A percentile compares a stretch with the other conserved stretches of the same genome.
phyloP scores from a whole-genome alignment of 768 basidiomycete species.

The Tylopilus vinaceipallidus region DNA sequence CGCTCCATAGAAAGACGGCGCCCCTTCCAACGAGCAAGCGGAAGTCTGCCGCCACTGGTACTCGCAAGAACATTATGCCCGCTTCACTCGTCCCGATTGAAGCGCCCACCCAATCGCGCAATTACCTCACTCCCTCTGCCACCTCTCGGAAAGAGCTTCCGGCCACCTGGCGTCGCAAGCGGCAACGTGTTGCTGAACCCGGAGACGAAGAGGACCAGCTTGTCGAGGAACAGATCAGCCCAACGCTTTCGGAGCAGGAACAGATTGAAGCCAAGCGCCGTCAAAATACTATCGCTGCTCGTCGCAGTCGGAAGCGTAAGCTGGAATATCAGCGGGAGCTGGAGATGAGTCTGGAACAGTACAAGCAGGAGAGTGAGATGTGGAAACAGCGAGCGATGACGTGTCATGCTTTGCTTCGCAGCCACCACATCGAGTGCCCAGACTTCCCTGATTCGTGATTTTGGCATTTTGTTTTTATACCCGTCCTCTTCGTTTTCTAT shows the following conservation, averaged over 20 bases:
- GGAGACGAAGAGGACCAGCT: slow-evolving; percentile 48
- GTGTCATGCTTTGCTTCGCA: slow-evolving; percentile 49
- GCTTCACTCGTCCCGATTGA: slow-evolving; percentile 63
- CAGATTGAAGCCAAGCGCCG: slow-evolving; percentile 77
- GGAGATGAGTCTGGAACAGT: slow-evolving; percentile 51
- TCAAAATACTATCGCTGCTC: slow-evolving; percentile 84
- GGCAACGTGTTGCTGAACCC: slow-evolving; percentile 46
- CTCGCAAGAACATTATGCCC: slow-evolving; percentile 67
- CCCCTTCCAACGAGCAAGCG: slow-evolving; percentile 23
- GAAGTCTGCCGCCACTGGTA: slow-evolving; percentile 53
- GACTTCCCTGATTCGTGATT: slow-evolving; percentile 38
- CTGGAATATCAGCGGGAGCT: slow-evolving; percentile 64
- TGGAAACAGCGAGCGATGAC: slow-evolving; percentile 58
- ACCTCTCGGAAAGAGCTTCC: slow-evolving; percentile 82
- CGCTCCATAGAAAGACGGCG: slow-evolving; percentile 16
- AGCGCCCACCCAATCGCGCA: slow-evolving; percentile 77
- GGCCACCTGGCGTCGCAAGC: slow-evolving; percentile 65
- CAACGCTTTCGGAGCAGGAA: slow-evolving; percentile 54
- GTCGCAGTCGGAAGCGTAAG: slow-evolving; percentile 75
- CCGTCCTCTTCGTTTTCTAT: neutral
- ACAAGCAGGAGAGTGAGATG: slow-evolving; percentile 57
- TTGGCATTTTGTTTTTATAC: slow-evolving; percentile 9
- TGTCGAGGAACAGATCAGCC: slow-evolving; percentile 20
- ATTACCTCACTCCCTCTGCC: slow-evolving; percentile 67
- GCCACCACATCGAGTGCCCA: slow-evolving; percentile 57